Conservation (phyloP, 2,329 filamentous ascomycete species). For the Biscogniauxia sp. region DNA sequence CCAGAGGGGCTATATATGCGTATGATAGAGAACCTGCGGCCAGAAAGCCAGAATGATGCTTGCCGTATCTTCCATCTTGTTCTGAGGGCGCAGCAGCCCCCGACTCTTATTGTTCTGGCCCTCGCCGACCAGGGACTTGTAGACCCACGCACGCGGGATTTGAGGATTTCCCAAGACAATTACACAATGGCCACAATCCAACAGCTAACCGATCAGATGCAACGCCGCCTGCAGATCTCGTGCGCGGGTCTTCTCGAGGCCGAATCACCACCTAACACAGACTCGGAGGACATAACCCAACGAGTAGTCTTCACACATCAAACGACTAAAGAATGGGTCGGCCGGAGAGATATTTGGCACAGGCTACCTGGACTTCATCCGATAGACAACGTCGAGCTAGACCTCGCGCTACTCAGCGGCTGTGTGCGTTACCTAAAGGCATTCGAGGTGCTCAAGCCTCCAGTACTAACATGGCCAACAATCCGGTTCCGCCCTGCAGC, state of each 20-base stretch:
- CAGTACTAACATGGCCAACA: slow-evolving; percentile 31
- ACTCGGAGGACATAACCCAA: slow-evolving; percentile 21
- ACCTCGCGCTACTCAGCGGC: slow-evolving; percentile 29
- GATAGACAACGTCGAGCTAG: slow-evolving; percentile 23
- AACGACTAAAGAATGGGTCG: slow-evolving; percentile 33
- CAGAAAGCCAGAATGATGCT: slow-evolving; percentile 25
- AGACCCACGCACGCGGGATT: slow-evolving; percentile 20
- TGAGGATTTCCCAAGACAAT: slow-evolving; percentile 23
- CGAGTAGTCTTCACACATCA: slow-evolving; percentile 33
- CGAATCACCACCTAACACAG: slow-evolving; percentile 21
- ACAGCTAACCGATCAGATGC: slow-evolving; percentile 26
- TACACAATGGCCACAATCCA: slow-evolving; percentile 20
- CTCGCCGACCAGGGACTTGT: slow-evolving; percentile 30
- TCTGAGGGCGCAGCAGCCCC: slow-evolving; percentile 31
- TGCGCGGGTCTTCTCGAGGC: slow-evolving; percentile 30
- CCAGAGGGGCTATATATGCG: slow-evolving; percentile 33
- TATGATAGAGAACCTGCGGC: slow-evolving; percentile 31
- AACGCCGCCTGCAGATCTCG: slow-evolving; percentile 22
- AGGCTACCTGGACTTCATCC: slow-evolving; percentile 22
- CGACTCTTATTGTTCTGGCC: slow-evolving; percentile 30
- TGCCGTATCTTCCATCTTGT: slow-evolving; percentile 32
- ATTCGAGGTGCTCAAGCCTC: slow-evolving; percentile 25
- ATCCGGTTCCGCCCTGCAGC: slow-evolving; percentile 32
- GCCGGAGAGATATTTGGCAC: slow-evolving; percentile 30
- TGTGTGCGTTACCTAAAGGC: slow-evolving; percentile 30